Evolutionary conservation across 78 protist species (phyloP).

Genomic region (Dictyostelium brefeldianum): DNA sequence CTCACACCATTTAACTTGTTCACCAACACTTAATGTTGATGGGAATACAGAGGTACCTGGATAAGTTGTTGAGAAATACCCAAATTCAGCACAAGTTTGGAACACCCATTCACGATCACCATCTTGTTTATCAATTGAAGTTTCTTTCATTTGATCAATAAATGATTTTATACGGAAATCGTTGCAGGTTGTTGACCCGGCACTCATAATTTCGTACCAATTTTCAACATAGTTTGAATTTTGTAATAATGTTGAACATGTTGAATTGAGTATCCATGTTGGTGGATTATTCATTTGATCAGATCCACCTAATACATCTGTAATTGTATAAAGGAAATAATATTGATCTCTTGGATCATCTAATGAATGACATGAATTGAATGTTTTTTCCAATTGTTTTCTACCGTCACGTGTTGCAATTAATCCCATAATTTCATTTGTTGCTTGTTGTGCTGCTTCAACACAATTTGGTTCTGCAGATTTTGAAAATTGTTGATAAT

Average conservation of each 20-base stretch:
- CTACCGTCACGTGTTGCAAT: neutral
- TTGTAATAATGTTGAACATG: constrained; percentile 19
- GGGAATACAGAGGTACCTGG: constrained; percentile 61
- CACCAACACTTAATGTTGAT: constrained; percentile 41
- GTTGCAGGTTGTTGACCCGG: constrained; percentile 26
- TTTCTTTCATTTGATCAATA: constrained; percentile 12
- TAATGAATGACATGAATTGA: constrained; percentile 23
- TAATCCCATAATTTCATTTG: constrained; percentile 34
- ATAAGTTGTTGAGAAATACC: constrained; percentile 62
- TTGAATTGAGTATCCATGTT: constrained; percentile 48
- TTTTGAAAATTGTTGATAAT: constrained; percentile 54
- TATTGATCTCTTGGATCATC: constrained; percentile 43
- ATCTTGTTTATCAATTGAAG: constrained; percentile 2
- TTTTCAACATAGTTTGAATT: constrained; percentile 6
- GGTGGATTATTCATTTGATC: constrained; percentile 80
- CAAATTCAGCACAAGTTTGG: constrained; percentile 81
- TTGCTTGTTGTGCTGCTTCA: constrained; percentile 39
- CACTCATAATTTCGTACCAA: constrained; percentile 32
- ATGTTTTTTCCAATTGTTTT: constrained; percentile 16
- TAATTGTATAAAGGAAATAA: constrained; percentile 37
- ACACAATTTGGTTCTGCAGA: constrained; percentile 51
- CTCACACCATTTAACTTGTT: constrained; percentile 45
- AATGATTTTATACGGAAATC: constrained; percentile 27
- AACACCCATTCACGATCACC: constrained; percentile 55
- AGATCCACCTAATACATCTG: constrained; percentile 31